Base-by-base conservation (phyloP, 331 rosid species). In the Erythrophleum ivorense region DNA sequence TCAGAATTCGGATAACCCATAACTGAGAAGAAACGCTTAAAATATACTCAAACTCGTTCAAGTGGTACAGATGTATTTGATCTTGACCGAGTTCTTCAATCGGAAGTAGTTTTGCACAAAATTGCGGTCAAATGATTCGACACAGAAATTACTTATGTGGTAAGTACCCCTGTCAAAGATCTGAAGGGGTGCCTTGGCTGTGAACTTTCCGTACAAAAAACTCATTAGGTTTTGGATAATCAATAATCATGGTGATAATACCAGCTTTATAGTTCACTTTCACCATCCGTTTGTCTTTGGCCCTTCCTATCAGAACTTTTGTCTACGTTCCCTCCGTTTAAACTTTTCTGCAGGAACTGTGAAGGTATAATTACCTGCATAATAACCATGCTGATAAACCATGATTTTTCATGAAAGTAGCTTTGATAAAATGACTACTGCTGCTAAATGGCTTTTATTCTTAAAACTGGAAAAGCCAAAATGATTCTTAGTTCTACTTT, bases 311-410 rank as follows among this genome's bases (percentile, higher is more conserved):
- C 70, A 6, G 34, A 57, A 45, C 58, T 50, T 62, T 21, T 49
- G 19, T 50, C 11, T 12, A 19, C 70, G 76, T 53, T 31, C 33
- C 81, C 52, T 67, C 6, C 6, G 13, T 2, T 8, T n/a, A 55
- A 63, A 21, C 18, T 58, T 55, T 48, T 49, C 53, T 58, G 73
- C 58, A 46, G 13, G 40, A 76, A 67, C 50, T 34, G 59, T 75
- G 63, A 55, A 33, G 7, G 63, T 9, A 7, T 48, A 33, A 34
- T 62, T 10, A 60, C 38, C 31, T 24, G 0, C 7, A 5, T 13
- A 62, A 33, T 62, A 43, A 33, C 43, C 10, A 9, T 13, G 4
- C 18, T 63, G 45, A 10, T 29, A 10, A 41, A 58, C n/a, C n/a
- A 24, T 24, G 29, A 24, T 24, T 24, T 36, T 36, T 36, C 5